Base-by-base conservation (phyloP, 306 rosid species). In the Macrotyloma uniflorum region DNA sequence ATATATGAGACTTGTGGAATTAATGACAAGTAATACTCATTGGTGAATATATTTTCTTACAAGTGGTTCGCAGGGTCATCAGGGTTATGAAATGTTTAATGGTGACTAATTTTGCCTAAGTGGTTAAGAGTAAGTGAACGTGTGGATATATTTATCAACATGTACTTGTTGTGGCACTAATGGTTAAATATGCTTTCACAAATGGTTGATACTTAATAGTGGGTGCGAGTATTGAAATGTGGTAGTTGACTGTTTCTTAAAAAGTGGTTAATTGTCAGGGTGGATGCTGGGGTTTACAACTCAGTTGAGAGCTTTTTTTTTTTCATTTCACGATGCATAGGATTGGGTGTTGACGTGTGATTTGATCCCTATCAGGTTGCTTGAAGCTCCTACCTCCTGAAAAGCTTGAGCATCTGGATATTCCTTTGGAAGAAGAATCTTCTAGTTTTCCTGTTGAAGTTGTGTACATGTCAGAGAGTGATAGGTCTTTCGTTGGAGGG, bases 361-460 rank as follows among this genome's bases (percentile, higher is more conserved):
- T 76, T 67, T 79, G 55, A 79, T 81, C 70, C 67, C 30, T 82
- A 14, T 45, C 76, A 95, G 99, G 94, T 90, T 95, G 99, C 78
- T 88, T 95, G 90, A 84, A 89, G 70, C 87, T 95, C 54, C 85
- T 93, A 47, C 88, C 97, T 43, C 91, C 81, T 28, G 91, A 95
- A 83, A 92, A 91, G 77, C 96, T 95, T 64, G 97, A 91, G 89
- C 90, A 85, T 67, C 67, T 93, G 74, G 96, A 88, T 75, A 75
- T 93, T 74, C 93, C 90, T 30, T 35, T 32, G 61, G 86, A 54
- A 5, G 85, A 76, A 79, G 85, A 74, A 32, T 33, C 69, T n/a
- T 85, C 86, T 38, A 67, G 62, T 62, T 49, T 75, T 67, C 88
- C 93, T 73, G 80, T 87, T 59, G 54, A 84, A 79, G 73, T 93